Conservation (phyloP, 73 alveolate species). For the Symbiodinium natans region DNA sequence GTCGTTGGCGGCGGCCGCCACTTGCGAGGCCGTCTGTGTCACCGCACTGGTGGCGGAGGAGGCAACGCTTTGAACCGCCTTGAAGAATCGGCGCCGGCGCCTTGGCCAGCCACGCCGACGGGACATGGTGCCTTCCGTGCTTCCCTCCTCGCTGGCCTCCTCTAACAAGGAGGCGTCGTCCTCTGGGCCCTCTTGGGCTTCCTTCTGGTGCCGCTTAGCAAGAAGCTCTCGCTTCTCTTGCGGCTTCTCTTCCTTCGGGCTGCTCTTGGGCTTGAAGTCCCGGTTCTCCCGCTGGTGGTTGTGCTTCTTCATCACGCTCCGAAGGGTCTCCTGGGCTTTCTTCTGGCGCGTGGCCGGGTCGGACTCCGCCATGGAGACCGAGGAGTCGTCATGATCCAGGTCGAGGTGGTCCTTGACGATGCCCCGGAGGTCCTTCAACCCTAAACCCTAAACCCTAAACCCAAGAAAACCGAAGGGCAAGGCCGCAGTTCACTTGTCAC, state of each 20-base stretch:
- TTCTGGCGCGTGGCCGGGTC: background rate
- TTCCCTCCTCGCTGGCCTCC: too few species aligned
- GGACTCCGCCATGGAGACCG: background rate
- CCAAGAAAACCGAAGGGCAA: too few species aligned
- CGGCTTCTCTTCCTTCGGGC: background rate
- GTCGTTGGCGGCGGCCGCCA: background rate
- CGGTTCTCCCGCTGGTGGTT: conserved; percentile 63
- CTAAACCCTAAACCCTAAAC: too few species aligned
- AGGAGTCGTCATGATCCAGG: background rate
- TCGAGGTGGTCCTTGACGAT: background rate
- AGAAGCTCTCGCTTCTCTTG: too few species aligned
- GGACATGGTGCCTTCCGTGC: too few species aligned
- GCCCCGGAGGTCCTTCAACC: background rate
- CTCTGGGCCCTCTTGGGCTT: background rate
- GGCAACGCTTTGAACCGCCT: background rate
- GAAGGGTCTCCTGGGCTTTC: conserved; percentile 5
- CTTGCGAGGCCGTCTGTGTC: background rate
- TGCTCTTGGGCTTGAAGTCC: background rate
- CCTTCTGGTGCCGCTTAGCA: background rate
- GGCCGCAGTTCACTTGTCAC: too few species aligned
- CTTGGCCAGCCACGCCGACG: conserved; percentile 2
- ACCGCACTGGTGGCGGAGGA: background rate
- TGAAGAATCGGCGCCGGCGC: background rate
- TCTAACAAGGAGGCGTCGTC: too few species aligned
- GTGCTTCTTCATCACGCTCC: conserved; percentile 34